Evolutionary conservation across 345 rosid species (phyloP), one percentile per base, ranked within the genome.

Genomic region (Sisymbrium altissimum): DNA sequence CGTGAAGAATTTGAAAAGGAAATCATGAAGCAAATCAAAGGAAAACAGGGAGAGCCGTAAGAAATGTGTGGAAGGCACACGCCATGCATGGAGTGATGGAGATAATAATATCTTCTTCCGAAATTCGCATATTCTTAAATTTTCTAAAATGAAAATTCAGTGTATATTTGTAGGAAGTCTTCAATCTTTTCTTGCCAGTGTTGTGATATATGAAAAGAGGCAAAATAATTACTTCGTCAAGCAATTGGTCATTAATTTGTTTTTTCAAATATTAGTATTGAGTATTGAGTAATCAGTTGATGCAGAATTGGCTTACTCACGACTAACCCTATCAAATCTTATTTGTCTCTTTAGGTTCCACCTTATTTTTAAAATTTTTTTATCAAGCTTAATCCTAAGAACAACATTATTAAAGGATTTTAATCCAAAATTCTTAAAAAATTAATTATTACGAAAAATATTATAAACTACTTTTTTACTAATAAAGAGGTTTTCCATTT

Each of bases 51-150:
- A 18, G 58, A 75, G 44, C 23, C 74, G 50, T 68, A 32, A 36
- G 69, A 68, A 43, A 53, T 53, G 19, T 68, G 74, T 68, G 74
- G 79, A 52, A 68, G 49, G 10, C 74, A 68, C 74, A 68, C 70
- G 79, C 70, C 54, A 49, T 48, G 53, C 74, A 68, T 3, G 21
- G 41, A 49, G 29, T n/a, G n/a, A n/a, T n/a, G n/a, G n/a, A n/a
- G n/a, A n/a, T n/a, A n/a, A 68, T 63, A 75, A 30, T 75, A 75
- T 52, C 57, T 41, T 68, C 57, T 60, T 49, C 38, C 15, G 3
- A 67, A 40, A 40, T 30, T 60, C 18, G 64, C 74, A 75, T 68
- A 61, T 61, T 67, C 44, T 46, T 27, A 29, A 27, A 27, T 54
- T 27, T 29, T n/a, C 21, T 14, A 9, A 45, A 33, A 2, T 38